Evolutionary conservation across 73 alveolate species (phyloP).

Genomic region (Chromera velia): DNA sequence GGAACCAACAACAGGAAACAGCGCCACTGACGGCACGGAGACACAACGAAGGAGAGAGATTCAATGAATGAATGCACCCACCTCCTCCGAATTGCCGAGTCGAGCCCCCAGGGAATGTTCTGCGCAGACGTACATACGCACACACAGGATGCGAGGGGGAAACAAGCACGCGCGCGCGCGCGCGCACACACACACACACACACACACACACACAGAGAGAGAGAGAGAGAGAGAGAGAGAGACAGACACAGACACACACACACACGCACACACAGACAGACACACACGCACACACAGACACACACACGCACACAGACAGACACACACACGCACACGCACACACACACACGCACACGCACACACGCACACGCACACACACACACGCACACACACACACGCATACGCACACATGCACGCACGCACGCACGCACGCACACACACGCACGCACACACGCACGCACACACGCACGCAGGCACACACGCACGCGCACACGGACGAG

Average conservation of each 20-base stretch:
- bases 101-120: constrained; percentile 91
- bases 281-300: not conserved
- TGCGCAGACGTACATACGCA: not conserved
- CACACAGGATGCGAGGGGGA: not conserved
- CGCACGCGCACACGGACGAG: too few relatives aligned
- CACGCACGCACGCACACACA: too few relatives aligned
- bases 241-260: not conserved
- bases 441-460: too few relatives aligned
- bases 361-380: not conserved
- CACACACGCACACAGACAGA: not conserved
- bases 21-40: too few relatives aligned
- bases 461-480: too few relatives aligned
- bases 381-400: too few relatives aligned
- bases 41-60: too few relatives aligned
- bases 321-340: not conserved
- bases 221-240: not conserved
- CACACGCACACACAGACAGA: not conserved
- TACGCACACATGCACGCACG: too few relatives aligned
- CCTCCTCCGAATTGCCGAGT: constrained; percentile 89
- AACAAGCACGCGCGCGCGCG: not conserved
- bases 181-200: not conserved
- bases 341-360: not conserved
- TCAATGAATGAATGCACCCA: too few relatives aligned
- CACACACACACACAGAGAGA: too few relatives aligned
- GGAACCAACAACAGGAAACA: too few relatives aligned